Base-by-base conservation (phyloP, 306 rosid genomes). In the Vigna nakashimae region DNA sequence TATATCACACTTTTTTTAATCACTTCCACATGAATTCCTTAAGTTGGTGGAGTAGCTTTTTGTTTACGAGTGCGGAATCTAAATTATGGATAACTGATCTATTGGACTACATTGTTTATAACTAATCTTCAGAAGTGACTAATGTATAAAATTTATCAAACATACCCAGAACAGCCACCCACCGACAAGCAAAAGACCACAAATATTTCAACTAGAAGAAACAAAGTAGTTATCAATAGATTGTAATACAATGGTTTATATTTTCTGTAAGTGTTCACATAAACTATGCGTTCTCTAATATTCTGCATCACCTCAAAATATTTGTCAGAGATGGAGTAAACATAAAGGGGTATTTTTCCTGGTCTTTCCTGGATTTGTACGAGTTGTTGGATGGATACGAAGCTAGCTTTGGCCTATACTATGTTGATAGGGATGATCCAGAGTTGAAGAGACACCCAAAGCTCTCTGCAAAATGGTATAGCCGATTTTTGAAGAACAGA, bases 381-480 rank as follows among this genome's bases (percentile, higher is more conserved):
- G 86, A 84, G 79, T 46, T 87, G 40, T 7, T 87, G 46, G 83
- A 38, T 57, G 87, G 73, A 48, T 82, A 64, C 8, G 12, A 5
- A 18, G 12, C 83, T 0, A 69, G 81, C 74, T 87, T 14, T 32
- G 88, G 88, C 4, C 62, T 84, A 13, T 87, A 84, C 73, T 76
- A 80, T 57, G 77, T 87, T 8, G 85, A 84, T 65, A 18, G 58
- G 9, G 5, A 69, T 64, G 88, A 87, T 79, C 87, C 88, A 9
- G 82, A 87, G 65, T 14, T 84, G 73, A 87, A 10, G 48, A 87
- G 90, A 62, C 71, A 79, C 45, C 88, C 88, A 26, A 87, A 84
- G 62, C 80, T 87, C 22, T 87, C 87, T 2, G 87, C 88, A 42
- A 38, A 79, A 17, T 84, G 88, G 88, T 87, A 84, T 50, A 63